A percentile compares a stretch with the other conserved stretches of the same genome.
Evolutionary conservation across 129 eudicot species (phyloP).

Genomic region (Calendula officinalis): DNA sequence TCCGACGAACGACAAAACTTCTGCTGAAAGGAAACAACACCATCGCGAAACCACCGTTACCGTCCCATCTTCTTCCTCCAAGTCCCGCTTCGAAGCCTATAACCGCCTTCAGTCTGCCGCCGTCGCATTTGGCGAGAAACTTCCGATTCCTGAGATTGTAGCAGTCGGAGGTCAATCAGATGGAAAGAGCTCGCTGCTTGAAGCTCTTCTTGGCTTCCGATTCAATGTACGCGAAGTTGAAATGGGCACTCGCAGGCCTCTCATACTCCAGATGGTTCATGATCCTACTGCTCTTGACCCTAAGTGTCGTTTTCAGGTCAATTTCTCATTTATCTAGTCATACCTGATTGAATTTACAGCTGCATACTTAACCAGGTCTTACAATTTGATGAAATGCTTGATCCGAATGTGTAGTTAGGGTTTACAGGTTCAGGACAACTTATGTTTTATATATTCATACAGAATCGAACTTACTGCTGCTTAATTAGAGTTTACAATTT

Average conservation of each 20-base stretch:
- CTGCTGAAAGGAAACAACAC: slow-evolving; percentile 34
- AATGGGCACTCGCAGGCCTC: slow-evolving; percentile 96
- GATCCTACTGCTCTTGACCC: slow-evolving; percentile 82
- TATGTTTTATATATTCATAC: too few relatives aligned
- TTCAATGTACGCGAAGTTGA: slow-evolving; percentile 96
- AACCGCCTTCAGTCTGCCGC: slow-evolving; percentile 95
- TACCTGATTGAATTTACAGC: slow-evolving; percentile 20
- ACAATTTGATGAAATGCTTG: too few relatives aligned
- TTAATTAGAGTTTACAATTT: not conserved
- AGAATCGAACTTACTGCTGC: not conserved
- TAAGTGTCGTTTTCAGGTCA: slow-evolving; percentile 91
- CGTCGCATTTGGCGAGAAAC: slow-evolving; percentile 93
- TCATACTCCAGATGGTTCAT: slow-evolving; percentile 94
- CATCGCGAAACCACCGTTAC: slow-evolving; percentile 11
- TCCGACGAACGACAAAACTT: slow-evolving; percentile 24
- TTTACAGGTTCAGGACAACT: too few relatives aligned
- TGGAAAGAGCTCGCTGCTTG: slow-evolving; percentile 97
- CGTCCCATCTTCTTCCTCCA: slow-evolving; percentile 41
- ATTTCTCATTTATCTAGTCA: slow-evolving; percentile 57
- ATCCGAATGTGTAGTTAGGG: too few relatives aligned
- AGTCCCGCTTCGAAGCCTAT: slow-evolving; percentile 79
- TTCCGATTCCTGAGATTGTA: slow-evolving; percentile 94
- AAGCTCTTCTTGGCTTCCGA: slow-evolving; percentile 92
- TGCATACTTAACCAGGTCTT: too few relatives aligned
- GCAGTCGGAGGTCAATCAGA: slow-evolving; percentile 98